Evolutionary conservation across 176 grass and related monocot genomes (phyloP), one percentile per base, ranked within the genome.

Genomic region (Bolboschoenus planiculmis): DNA sequence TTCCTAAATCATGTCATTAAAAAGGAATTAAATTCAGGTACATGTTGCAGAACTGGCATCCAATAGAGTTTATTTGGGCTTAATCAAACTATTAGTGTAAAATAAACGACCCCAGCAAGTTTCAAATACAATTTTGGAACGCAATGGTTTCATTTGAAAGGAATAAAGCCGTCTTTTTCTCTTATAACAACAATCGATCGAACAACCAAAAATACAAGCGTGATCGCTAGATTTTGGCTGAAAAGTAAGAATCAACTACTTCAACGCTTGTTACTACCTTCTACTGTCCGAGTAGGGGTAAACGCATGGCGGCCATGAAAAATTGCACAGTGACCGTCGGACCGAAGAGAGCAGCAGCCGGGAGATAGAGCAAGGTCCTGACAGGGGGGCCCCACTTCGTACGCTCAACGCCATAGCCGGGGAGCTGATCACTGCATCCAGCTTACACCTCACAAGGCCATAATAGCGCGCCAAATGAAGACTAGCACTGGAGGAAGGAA

Each of bases 381-480:
- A 43, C 53, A 82, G 1, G 4, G 20, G 56, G 16, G 13, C 2
- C 43, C 43, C 72, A 64, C 39, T 62, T 15, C 57, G 23, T 37
- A 82, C 21, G 9, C 59, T 62, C 18, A 65, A 46, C 57, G 56
- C 79, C 79, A 82, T 82, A 13, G 36, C 23, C 57, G 31, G 3
- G 31, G 57, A 47, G 21, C 79, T 30, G 15, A 26, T 9, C 35
- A 23, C 51, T 14, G 30, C 54, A 15, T 40, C 0, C 78, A 40
- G 34, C 56, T 58, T 42, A 33, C 58, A 9, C 58, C 78, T 65
- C 40, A 64, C 13, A 30, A 63, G 20, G 39, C 77, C 39, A 82
- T 82, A 62, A 82, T 29, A 82, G 79, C 79, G 37, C 58, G 37
- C 37, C 1, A 60, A 60, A 60, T 56, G 79, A 10, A 74, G 10